Evolutionary conservation across 768 basidiomycete genomes (phyloP).

Genomic region (Amanita exitialis): DNA sequence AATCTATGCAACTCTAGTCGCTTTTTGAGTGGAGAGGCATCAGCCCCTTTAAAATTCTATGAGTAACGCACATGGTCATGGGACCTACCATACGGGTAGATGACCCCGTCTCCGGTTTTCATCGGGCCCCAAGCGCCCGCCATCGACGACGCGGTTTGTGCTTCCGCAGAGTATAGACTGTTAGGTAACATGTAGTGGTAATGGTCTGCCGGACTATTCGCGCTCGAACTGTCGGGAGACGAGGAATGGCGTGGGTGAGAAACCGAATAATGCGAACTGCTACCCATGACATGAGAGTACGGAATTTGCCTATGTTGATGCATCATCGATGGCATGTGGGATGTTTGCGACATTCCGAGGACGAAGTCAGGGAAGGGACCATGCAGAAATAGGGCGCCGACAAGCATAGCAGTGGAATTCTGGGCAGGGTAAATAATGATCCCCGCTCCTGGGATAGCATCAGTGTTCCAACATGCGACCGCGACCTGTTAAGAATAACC

Average conservation of each 20-base stretch:
- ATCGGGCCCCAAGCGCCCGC: not conserved
- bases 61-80: not conserved
- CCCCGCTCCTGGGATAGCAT: conserved; percentile 35
- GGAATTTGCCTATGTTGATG: conserved; percentile 18
- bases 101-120: not conserved
- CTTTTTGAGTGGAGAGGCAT: not conserved
- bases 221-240: conserved; percentile 25
- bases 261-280: conserved; percentile 7
- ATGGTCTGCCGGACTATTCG: conserved; percentile 23
- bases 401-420: conserved; percentile 39
- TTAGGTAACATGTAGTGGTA: conserved; percentile 26
- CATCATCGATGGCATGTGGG: conserved; percentile 19
- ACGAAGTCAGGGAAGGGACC: conserved; percentile 39
- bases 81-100: conserved; percentile 1
- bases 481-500: conserved; percentile 27
- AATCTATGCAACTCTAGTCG: not conserved
- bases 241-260: conserved; percentile 21
- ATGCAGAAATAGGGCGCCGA: conserved; percentile 40
- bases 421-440: conserved; percentile 44
- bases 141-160: conserved; percentile 5
- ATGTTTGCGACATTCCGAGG: conserved; percentile 18
- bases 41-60: not conserved
- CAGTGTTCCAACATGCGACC: conserved; percentile 39
- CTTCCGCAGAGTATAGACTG: conserved; percentile 5
- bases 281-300: conserved; percentile 17